A percentile compares a stretch with the other conserved stretches of the same genome.
Conservation (phyloP, 1,284 basidiomycete species). For the Abortiporus biennis region DNA sequence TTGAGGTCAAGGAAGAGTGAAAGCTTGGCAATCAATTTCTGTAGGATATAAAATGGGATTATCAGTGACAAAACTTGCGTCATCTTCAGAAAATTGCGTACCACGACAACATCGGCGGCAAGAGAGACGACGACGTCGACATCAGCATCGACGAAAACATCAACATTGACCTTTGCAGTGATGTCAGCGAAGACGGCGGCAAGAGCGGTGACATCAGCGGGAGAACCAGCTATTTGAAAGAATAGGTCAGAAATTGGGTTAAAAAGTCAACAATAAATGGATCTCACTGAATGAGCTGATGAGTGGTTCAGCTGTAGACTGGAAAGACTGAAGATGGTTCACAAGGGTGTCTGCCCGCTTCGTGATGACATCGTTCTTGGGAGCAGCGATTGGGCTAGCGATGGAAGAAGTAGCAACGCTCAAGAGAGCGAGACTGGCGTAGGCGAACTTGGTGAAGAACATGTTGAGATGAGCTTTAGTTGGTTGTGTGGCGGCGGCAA, state of each 20-base stretch:
- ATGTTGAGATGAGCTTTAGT: too few species aligned
- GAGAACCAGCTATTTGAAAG: background rate
- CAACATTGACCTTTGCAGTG: background rate
- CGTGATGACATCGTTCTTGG: background rate
- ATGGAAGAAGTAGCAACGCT: background rate
- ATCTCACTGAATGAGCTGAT: background rate
- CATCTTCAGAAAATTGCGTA: background rate
- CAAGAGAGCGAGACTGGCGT: slow-evolving; percentile 1
- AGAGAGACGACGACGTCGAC: background rate
- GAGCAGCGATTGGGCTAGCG: slow-evolving; percentile 2
- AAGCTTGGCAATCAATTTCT: too few species aligned
- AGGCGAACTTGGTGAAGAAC: background rate
- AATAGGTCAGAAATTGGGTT: background rate
- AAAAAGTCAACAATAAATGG: background rate
- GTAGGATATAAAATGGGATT: too few species aligned
- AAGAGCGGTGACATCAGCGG: background rate
- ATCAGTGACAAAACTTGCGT: background rate
- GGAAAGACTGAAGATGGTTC: background rate
- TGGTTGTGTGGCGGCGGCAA: too few species aligned
- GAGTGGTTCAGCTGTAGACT: background rate
- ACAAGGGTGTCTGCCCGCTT: slow-evolving; percentile 1
- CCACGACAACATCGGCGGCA: background rate
- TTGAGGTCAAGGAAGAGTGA: too few species aligned
- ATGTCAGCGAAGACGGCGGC: background rate
- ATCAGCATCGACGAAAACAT: slow-evolving; percentile 1